Percentiles rank a stretch among this genome's conserved stretches.
Conservation (phyloP, 345 rosid species). For the Balakata baccata region DNA sequence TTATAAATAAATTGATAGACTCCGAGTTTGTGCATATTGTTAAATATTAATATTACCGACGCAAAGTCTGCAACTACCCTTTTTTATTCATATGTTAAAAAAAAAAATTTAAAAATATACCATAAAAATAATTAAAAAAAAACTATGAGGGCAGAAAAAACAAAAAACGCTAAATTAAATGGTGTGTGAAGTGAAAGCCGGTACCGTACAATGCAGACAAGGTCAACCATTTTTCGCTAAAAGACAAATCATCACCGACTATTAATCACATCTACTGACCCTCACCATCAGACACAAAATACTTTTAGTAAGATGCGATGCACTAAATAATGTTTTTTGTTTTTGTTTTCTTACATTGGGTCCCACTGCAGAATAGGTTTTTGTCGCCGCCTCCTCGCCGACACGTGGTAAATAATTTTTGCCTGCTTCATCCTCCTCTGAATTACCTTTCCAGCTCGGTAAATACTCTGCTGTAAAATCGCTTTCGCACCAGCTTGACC, state of each 20-base stretch:
- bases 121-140: no score
- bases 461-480: slow-evolving; percentile 65
- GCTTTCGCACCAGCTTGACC: slow-evolving; percentile 85
- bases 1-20: no score
- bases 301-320: slow-evolving; percentile 22
- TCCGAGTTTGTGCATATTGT: no score
- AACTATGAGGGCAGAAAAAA: not conserved
- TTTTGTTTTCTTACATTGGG: slow-evolving; percentile 44
- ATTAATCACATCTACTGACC: slow-evolving; percentile 17
- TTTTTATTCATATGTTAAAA: slow-evolving; percentile 12
- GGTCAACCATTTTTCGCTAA: slow-evolving; percentile 27
- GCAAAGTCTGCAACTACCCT: slow-evolving; percentile 12
- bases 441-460: slow-evolving; percentile 43
- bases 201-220: not conserved
- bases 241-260: slow-evolving; percentile 21
- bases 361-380: slow-evolving; percentile 35
- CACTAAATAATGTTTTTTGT: not conserved
- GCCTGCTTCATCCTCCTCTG: slow-evolving; percentile 22
- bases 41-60: not conserved
- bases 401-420: slow-evolving; percentile 42
- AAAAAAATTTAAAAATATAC: no score
- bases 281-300: slow-evolving; percentile 40
- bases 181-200: not conserved
- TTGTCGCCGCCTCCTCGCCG: slow-evolving; percentile 44
- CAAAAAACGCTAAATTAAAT: slow-evolving; percentile 3